Evolutionary conservation across 805 yeast species (phyloP).

Genomic region (Metschnikowia baotianmanensis): DNA sequence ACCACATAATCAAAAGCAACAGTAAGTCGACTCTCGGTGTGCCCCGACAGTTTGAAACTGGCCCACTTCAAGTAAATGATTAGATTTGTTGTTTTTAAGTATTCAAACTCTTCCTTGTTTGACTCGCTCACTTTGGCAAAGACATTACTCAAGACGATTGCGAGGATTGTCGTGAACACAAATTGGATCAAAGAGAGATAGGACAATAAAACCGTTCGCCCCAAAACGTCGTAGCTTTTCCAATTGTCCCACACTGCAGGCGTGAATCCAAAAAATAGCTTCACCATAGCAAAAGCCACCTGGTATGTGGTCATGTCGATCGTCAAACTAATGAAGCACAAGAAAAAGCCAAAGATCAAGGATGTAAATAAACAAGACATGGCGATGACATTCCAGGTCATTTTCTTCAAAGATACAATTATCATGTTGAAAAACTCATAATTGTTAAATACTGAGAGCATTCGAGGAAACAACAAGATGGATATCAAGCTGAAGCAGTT

Average conservation of each 20-base stretch:
- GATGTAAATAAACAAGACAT: constrained; percentile 48
- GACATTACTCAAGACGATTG: constrained; percentile 49
- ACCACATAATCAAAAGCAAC: constrained; percentile 19
- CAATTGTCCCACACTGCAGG: constrained; percentile 61
- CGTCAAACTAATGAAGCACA: constrained; percentile 50
- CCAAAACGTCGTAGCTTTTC: constrained; percentile 46
- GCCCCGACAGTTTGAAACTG: constrained; percentile 18
- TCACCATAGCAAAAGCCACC: constrained; percentile 51
- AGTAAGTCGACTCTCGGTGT: constrained; percentile 11
- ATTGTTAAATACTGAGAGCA: constrained; percentile 49
- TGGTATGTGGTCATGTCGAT: constrained; percentile 38
- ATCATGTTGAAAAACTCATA: constrained; percentile 52
- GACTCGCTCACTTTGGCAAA: constrained; percentile 32
- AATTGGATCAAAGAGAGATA: constrained; percentile 54
- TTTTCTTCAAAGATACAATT: constrained; percentile 47
- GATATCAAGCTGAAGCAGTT: constrained; percentile 43
- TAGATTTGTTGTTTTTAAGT: constrained; percentile 38
- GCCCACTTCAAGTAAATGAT: constrained; percentile 37
- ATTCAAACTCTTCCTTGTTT: constrained; percentile 40
- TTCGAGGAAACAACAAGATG: constrained; percentile 49
- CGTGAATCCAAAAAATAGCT: constrained; percentile 55
- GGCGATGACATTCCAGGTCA: constrained; percentile 50
- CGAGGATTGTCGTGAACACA: constrained; percentile 52
- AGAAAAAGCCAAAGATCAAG: constrained; percentile 53
- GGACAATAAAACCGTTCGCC: constrained; percentile 47